Evolutionary conservation across 73 alveolate genomes (phyloP).

Genomic region (Blepharisma japonicum): DNA sequence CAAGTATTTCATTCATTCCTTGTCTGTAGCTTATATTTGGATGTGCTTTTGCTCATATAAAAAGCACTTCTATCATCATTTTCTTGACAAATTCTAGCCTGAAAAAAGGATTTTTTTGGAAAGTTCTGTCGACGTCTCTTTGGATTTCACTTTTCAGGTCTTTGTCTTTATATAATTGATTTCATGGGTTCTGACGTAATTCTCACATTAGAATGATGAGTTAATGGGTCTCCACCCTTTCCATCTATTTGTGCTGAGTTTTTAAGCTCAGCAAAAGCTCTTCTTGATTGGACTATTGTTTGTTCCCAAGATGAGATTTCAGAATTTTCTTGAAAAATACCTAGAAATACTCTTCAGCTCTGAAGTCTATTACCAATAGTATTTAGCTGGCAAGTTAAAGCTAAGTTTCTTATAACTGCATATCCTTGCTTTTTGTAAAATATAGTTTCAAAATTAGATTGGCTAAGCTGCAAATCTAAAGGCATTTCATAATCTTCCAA

Average conservation of each 20-base stretch:
- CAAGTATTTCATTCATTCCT: constrained; percentile 90
- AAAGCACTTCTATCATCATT: constrained; percentile 55
- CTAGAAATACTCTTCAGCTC: constrained; percentile 25
- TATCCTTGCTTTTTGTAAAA: too few species aligned
- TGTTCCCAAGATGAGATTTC: background rate
- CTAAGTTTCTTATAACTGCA: too few species aligned
- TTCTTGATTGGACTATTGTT: background rate
- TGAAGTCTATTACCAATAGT: background rate
- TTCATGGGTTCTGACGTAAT: constrained; percentile 62
- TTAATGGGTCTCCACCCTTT: constrained; percentile 14
- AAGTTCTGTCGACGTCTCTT: constrained; percentile 82
- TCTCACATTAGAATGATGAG: constrained; percentile 25
- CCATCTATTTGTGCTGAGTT: background rate
- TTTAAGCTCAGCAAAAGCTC: background rate
- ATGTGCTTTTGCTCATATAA: constrained; percentile 79
- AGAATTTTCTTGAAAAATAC: background rate
- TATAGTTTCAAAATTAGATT: too few species aligned
- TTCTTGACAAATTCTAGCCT: constrained; percentile 52
- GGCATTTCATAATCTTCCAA: too few species aligned
- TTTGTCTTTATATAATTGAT: constrained; percentile 66
- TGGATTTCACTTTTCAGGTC: constrained; percentile 64
- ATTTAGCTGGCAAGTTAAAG: background rate
- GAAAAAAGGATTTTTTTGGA: constrained; percentile 77
- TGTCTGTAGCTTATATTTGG: constrained; percentile 67
- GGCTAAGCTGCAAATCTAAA: too few species aligned